Conservation (phyloP, 2,329 filamentous ascomycete species). For the Phialemoniopsis sp. region DNA sequence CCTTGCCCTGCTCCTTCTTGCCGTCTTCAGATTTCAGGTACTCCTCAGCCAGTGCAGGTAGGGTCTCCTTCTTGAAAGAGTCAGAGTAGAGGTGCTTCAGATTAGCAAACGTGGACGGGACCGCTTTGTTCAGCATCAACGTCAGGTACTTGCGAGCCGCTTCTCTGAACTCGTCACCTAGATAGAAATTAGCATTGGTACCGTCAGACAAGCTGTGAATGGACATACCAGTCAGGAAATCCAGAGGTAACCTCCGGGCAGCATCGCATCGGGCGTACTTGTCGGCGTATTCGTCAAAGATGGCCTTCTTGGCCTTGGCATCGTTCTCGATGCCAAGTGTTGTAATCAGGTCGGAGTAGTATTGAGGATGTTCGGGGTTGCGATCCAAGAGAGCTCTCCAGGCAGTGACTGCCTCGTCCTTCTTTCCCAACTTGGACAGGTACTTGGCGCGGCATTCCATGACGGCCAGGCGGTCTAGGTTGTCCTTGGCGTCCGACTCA, state of each 20-base stretch:
- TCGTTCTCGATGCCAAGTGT: constrained; percentile 57
- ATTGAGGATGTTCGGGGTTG: constrained; percentile 81
- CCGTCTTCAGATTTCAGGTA: constrained; percentile 56
- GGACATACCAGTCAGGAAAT: constrained; percentile 71
- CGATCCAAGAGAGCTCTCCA: constrained; percentile 79
- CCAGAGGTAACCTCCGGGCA: constrained; percentile 78
- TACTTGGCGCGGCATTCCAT: constrained; percentile 86
- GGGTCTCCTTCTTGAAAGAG: constrained; percentile 67
- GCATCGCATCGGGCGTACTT: constrained; percentile 84
- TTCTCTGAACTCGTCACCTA: constrained; percentile 73
- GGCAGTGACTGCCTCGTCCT: constrained; percentile 75
- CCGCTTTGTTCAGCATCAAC: constrained; percentile 84
- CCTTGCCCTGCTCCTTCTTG: constrained; percentile 57
- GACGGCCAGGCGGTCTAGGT: constrained; percentile 78
- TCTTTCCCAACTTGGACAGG: constrained; percentile 70
- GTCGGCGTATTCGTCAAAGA: constrained; percentile 78
- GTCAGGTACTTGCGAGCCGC: constrained; percentile 77
- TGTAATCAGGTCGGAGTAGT: constrained; percentile 75
- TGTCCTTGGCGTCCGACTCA: constrained; percentile 70
- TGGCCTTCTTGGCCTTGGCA: constrained; percentile 52
- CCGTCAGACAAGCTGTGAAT: constrained; percentile 2
- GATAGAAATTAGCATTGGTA: constrained; percentile 9
- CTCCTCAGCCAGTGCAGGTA: constrained; percentile 72
- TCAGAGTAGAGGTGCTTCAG: constrained; percentile 89
- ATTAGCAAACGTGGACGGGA: constrained; percentile 95